Conservation (phyloP, 1,139 yeast genomes). For the Suhomyces bolitotheri region DNA sequence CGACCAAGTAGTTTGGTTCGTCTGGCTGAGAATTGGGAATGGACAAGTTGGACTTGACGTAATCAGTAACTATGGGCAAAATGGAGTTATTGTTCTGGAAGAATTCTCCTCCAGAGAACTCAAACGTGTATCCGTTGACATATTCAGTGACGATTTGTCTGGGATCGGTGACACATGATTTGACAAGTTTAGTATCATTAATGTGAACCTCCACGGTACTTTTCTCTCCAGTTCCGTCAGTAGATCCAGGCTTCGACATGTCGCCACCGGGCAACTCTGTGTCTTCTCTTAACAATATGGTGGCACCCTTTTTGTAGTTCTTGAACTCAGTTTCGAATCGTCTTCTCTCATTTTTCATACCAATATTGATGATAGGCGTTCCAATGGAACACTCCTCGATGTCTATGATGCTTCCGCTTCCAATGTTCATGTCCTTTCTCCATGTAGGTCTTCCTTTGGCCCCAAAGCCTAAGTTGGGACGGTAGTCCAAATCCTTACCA, state of each 20-base stretch:
- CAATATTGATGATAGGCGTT: conserved; percentile 71
- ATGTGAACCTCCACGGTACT: conserved; percentile 25
- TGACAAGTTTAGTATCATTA: conserved; percentile 29
- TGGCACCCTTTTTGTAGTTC: conserved; percentile 79
- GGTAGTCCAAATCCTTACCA: conserved; percentile 32
- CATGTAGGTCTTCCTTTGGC: conserved; percentile 74
- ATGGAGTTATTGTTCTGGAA: conserved; percentile 95
- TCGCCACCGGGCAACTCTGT: conserved; percentile 39
- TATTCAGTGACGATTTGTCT: conserved; percentile 80
- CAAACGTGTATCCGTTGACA: conserved; percentile 71
- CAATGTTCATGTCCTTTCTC: conserved; percentile 48
- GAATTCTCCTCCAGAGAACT: conserved; percentile 91
- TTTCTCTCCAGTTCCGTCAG: conserved; percentile 36
- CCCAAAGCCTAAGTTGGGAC: conserved; percentile 88
- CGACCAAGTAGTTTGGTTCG: conserved; percentile 69
- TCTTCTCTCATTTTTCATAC: conserved; percentile 69
- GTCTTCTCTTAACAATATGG: conserved; percentile 80
- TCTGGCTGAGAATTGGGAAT: conserved; percentile 39
- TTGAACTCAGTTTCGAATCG: conserved; percentile 51
- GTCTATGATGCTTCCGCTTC: conserved; percentile 61
- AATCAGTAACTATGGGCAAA: conserved; percentile 74
- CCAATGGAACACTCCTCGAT: conserved; percentile 94
- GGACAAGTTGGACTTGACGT: conserved; percentile 70
- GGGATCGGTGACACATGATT: conserved; percentile 65
- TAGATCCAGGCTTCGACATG: conserved; percentile 40